Conservation (phyloP, 768 basidiomycete species). For the Hericium coralloides region DNA sequence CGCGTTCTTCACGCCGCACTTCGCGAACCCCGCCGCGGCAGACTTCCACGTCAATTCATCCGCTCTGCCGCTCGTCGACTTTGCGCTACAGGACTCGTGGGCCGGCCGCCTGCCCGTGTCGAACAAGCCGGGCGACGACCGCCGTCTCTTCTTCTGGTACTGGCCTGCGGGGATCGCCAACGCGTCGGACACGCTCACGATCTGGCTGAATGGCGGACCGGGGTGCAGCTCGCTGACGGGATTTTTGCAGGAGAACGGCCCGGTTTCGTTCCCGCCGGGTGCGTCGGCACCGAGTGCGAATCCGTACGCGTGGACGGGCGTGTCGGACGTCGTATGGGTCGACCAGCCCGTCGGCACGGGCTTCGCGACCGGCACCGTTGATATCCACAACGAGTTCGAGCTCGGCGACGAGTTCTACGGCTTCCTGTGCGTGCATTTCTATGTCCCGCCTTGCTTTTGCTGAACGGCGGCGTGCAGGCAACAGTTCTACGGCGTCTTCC, state of each 20-base stretch:
- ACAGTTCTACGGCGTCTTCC: conserved; percentile 7
- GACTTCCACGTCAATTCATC: no score
- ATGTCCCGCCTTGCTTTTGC: background rate
- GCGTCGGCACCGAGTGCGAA: conserved; percentile 1
- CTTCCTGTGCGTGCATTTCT: background rate
- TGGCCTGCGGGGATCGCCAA: background rate
- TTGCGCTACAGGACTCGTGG: no score
- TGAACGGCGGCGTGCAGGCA: background rate
- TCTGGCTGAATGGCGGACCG: conserved; percentile 41
- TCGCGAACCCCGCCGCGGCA: no score
- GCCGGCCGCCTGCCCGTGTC: no score
- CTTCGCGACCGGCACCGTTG: background rate
- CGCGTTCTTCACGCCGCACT: no score
- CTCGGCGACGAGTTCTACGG: background rate
- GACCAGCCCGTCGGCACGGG: conserved; percentile 6
- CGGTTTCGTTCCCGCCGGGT: conserved; percentile 15
- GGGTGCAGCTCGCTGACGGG: conserved; percentile 69
- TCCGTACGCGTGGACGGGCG: conserved; percentile 4
- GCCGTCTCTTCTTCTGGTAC: background rate
- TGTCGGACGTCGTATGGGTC: conserved; percentile 12
- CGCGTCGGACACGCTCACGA: background rate
- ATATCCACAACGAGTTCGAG: background rate
- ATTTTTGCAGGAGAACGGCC: conserved; percentile 62
- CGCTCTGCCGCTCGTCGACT: no score
- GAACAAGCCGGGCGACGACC: no score